Conservation (phyloP, 345 rosid species). For the Aquilaria yunnanensis region DNA sequence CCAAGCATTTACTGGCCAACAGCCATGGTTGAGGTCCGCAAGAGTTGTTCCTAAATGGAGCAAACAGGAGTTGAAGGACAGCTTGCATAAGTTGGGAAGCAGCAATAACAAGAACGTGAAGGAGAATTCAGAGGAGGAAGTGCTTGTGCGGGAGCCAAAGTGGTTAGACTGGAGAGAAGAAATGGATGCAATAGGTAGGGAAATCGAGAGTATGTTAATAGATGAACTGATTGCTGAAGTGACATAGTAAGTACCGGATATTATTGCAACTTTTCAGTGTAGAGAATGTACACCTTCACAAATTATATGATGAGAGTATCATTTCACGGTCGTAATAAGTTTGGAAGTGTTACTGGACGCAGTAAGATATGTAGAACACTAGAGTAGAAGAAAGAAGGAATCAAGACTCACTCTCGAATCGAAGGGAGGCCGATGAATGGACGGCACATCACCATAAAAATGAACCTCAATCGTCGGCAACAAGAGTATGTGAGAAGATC, state of each 20-base stretch:
- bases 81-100: conserved; percentile 29
- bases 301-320: conserved; percentile 24
- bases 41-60: conserved; percentile 30
- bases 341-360: not conserved
- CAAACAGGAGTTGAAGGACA: conserved; percentile 34
- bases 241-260: conserved; percentile 8
- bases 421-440: too few relatives aligned
- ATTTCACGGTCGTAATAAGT: conserved; percentile 18
- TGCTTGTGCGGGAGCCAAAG: conserved; percentile 26
- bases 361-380: too few relatives aligned
- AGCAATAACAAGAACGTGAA: conserved; percentile 30
- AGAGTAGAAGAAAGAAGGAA: not conserved
- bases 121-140: conserved; percentile 33
- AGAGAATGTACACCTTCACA: conserved; percentile 21
- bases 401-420: not conserved
- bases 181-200: conserved; percentile 57
- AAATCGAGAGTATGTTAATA: conserved; percentile 55
- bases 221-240: conserved; percentile 63
- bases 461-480: too few relatives aligned
- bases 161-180: conserved; percentile 61
- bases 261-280: conserved; percentile 1
- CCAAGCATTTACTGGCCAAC: conserved; percentile 38
- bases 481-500: too few relatives aligned
- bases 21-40: conserved; percentile 49
- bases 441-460: too few relatives aligned